Evolutionary conservation across 2,329 filamentous ascomycete species (phyloP).

Genomic region (Microdochium nivale): DNA sequence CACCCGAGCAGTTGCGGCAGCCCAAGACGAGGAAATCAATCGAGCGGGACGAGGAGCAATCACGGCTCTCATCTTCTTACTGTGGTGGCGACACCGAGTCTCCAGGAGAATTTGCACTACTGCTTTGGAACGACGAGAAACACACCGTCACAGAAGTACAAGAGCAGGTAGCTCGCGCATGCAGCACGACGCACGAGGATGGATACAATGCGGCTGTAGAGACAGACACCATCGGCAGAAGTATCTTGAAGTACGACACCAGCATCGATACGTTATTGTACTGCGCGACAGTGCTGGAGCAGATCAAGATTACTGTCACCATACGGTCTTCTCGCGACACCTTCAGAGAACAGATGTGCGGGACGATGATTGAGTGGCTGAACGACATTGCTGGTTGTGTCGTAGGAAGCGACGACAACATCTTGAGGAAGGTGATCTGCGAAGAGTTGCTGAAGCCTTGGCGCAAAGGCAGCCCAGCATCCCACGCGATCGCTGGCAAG

Average conservation of each 20-base stretch:
- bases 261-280: conserved; percentile 65
- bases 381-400: conserved; percentile 85
- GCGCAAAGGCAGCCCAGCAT: conserved; percentile 76
- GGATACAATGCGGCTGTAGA: conserved; percentile 74
- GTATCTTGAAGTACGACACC: conserved; percentile 67
- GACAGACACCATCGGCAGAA: conserved; percentile 81
- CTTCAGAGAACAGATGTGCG: conserved; percentile 97
- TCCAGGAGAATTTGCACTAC: conserved; percentile 69
- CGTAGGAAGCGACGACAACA: conserved; percentile 69
- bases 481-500: conserved; percentile 68
- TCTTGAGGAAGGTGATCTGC: conserved; percentile 76
- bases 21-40: conserved; percentile 79
- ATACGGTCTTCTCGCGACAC: conserved; percentile 90
- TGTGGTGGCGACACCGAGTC: conserved; percentile 60
- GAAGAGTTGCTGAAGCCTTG: conserved; percentile 86
- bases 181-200: conserved; percentile 60
- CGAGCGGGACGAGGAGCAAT: conserved; percentile 69
- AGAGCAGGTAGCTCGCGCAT: conserved; percentile 84
- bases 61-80: conserved; percentile 67
- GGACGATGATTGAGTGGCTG: conserved; percentile 95
- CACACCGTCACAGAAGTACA: conserved; percentile 89
- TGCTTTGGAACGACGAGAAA: conserved; percentile 98
- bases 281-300: conserved; percentile 81
- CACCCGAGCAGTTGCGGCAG: conserved; percentile 85
- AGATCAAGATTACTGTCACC: conserved; percentile 93